These are phyloP conservation scores for Pseudopyricularia javanii DNA, from an alignment of 2,329 filamentous ascomycete genomes.

Conservation along the genomic window DNA sequence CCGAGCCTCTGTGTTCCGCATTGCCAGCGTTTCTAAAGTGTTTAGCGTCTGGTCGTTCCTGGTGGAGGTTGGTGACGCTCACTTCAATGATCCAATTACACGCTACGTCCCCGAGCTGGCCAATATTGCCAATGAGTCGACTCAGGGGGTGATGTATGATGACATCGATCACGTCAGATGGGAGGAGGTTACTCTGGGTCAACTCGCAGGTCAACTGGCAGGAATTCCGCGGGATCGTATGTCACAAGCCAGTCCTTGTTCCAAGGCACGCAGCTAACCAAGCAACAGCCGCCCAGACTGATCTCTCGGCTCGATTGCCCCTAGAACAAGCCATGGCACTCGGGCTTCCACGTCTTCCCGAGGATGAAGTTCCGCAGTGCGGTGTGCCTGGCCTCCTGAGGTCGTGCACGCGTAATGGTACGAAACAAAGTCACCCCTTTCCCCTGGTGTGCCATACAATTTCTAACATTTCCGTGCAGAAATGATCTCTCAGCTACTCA, in stretches of 20 bases:
- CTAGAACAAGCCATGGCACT: not conserved
- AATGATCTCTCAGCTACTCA: not conserved
- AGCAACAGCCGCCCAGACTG: not conserved
- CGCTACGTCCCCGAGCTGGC: slow-evolving; percentile 28
- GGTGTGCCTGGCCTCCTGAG: not conserved
- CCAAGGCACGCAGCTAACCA: not conserved
- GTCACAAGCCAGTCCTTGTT: not conserved
- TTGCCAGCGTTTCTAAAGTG: slow-evolving; percentile 25
- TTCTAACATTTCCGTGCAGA: not conserved
- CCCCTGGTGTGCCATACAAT: not conserved
- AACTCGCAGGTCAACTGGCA: not conserved
- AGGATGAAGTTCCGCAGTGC: not conserved
- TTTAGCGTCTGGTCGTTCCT: slow-evolving; percentile 18
- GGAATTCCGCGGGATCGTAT: not conserved
- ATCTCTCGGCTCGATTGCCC: not conserved
- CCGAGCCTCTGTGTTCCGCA: slow-evolving; percentile 20
- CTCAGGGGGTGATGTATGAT: not conserved
- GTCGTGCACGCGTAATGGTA: not conserved
- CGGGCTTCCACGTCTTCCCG: not conserved
- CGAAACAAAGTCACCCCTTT: not conserved
- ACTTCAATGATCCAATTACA: slow-evolving; percentile 28
- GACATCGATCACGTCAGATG: not conserved
- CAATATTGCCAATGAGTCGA: slow-evolving; percentile 3
- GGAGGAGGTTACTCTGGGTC: slow-evolving; percentile 1
- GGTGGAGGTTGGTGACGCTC: slow-evolving; percentile 17